Percentiles rank a stretch among this genome's conserved stretches.
These are phyloP conservation scores for Stereocaulon alpinum DNA, from an alignment of 495 filamentous ascomycete species.

Conservation along the genomic window DNA sequence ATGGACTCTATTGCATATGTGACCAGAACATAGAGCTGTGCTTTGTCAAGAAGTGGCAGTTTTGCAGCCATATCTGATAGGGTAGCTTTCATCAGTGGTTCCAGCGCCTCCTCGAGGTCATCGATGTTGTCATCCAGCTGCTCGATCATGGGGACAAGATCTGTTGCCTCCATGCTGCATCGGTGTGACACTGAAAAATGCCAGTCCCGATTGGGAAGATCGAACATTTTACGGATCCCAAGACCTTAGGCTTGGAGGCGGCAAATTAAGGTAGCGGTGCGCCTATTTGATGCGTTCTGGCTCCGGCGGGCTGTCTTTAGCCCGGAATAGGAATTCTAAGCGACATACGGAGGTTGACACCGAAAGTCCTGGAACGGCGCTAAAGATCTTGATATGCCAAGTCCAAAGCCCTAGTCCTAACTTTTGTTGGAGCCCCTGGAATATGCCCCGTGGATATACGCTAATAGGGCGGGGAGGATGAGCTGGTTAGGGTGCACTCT, in stretches of 20 bases:
- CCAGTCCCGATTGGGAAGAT: neutral
- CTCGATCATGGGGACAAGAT: conserved; percentile 48
- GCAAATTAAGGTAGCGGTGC: neutral
- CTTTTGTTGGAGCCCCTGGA: too few relatives aligned
- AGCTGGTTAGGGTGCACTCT: too few relatives aligned
- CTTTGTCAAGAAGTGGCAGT: conserved; percentile 83
- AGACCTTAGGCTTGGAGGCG: neutral
- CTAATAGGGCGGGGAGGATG: too few relatives aligned
- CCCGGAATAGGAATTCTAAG: too few relatives aligned
- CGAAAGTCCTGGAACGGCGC: too few relatives aligned
- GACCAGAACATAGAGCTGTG: conserved; percentile 74
- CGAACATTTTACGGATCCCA: too few relatives aligned
- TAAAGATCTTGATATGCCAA: too few relatives aligned
- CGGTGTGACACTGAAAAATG: neutral
- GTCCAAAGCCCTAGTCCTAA: too few relatives aligned
- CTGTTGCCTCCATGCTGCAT: conserved; percentile 33
- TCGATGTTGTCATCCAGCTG: conserved; percentile 66
- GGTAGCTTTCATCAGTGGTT: conserved; percentile 52
- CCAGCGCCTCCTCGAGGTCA: conserved; percentile 60
- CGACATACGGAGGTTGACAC: too few relatives aligned
- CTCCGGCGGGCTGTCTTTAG: too few relatives aligned
- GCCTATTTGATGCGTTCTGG: too few relatives aligned
- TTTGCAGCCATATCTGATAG: conserved; percentile 60
- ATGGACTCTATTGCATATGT: conserved; percentile 89
- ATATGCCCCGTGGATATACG: too few relatives aligned